phyloP scores from a whole-genome alignment of 2,329 filamentous ascomycete genomes.

The Pseudocercospora eumusae region DNA sequence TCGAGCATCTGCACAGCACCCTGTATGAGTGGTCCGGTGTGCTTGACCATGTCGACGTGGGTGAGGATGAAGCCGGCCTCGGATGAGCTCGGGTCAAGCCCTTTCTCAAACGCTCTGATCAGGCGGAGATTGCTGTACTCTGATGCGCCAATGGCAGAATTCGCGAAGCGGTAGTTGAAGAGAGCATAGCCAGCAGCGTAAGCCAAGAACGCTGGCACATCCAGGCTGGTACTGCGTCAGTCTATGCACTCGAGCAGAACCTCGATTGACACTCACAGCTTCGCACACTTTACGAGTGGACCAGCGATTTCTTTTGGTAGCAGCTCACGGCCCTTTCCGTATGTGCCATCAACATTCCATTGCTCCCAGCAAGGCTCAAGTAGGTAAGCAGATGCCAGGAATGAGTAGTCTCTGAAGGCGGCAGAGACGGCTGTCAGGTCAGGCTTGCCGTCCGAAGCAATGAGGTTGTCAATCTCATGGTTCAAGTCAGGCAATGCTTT shows the following conservation, averaged over 20 bases:
- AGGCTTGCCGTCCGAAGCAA: conserved; percentile 59
- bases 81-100: conserved; percentile 80
- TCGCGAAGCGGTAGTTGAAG: conserved; percentile 64
- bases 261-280: conserved; percentile 66
- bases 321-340: conserved; percentile 73
- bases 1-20: conserved; percentile 70
- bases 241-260: too few relatives aligned
- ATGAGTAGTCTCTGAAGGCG: conserved; percentile 87
- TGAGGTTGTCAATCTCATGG: conserved; percentile 54
- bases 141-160: conserved; percentile 55
- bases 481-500: conserved; percentile 77
- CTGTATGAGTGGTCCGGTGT: conserved; percentile 75
- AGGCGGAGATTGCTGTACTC: conserved; percentile 69
- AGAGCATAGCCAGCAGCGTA: conserved; percentile 66
- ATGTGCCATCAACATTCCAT: conserved; percentile 61
- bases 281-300: conserved; percentile 79
- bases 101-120: conserved; percentile 87
- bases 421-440: conserved; percentile 82
- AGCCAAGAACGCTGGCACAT: conserved; percentile 92
- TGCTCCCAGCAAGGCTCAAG: conserved; percentile 88
- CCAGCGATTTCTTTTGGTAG: conserved; percentile 74
- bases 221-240: conserved; percentile 48
- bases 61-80: conserved; percentile 96
- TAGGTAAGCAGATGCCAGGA: conserved; percentile 84
- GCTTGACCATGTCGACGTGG: conserved; percentile 91